phyloP scores from a whole-genome alignment of 345 rosid genomes.

The Eucalyptus camaldulensis region DNA sequence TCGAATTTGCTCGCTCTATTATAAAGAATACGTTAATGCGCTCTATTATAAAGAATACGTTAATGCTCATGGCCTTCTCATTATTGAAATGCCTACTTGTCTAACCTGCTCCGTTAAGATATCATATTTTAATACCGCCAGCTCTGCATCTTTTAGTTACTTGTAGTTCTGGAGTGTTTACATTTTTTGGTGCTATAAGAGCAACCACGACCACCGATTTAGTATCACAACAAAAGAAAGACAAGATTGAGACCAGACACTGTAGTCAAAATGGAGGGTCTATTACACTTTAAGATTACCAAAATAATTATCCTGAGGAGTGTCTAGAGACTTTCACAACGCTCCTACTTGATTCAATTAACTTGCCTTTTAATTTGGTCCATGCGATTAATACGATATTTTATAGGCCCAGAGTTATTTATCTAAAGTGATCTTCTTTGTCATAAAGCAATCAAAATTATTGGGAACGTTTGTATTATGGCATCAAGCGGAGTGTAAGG shows the following conservation, averaged over 20 bases:
- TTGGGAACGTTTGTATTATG: not conserved
- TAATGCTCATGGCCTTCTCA: not conserved
- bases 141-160: not conserved
- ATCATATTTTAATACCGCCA: not conserved
- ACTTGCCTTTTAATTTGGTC: not conserved
- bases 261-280: not conserved
- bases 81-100: not conserved
- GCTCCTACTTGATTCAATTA: not conserved
- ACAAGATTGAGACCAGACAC: not conserved
- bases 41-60: not conserved
- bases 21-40: not conserved
- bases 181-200: not conserved
- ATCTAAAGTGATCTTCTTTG: not conserved
- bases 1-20: not conserved
- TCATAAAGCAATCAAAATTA: not conserved
- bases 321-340: not conserved
- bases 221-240: not conserved
- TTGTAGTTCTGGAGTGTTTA: not conserved
- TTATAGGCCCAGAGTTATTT: not conserved
- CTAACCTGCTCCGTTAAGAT: not conserved
- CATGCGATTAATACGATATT: not conserved
- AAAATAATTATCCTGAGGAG: not conserved
- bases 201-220: not conserved
- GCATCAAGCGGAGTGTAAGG: not conserved
- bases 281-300: not conserved